Evolutionary conservation across 805 yeast genomes (phyloP), one percentile per base, ranked within the genome.

Genomic region (Candida quercuum): DNA sequence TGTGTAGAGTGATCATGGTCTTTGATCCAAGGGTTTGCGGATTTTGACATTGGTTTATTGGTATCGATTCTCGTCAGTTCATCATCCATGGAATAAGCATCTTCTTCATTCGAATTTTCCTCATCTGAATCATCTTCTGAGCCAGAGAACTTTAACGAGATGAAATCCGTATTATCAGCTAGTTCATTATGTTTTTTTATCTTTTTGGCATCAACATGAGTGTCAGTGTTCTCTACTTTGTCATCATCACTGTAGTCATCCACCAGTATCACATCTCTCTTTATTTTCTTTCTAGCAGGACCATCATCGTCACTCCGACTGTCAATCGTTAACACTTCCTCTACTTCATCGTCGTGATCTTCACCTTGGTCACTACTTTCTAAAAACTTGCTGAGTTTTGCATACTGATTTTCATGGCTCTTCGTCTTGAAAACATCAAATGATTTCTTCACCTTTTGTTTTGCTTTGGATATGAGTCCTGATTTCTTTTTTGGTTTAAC

Each of bases 1-100:
- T 83, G 88, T 37, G 66, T 74, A 1, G 86, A 76, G 54, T 86
- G 94, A 49, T 86, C 91, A 47, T 80, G 84, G 43, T 80, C 76
- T 37, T 77, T 68, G 18, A 85, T 71, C 96, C 96, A 87, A 0
- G 95, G 95, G 42, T 53, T 61, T 36, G 60, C 66, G 0, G 32
- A 19, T 10, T 32, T 59, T 57, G 9, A 45, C 39, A 3, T 38
- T 36, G n/a, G 41, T 28, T 33, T 35, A 41, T 33, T 40, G 19
- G 14, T 16, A 38, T 39, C 25, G 39, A 33, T 31, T 42, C 31
- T 25, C 40, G 42, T 29, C 36, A 2, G 56, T 38, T n/a, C 38
- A 19, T 54, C 59, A 42, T 53, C 59, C 43, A 52, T 49, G 0
- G 56, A 51, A 28, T 41, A 54, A 8, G 52, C 54, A 37, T 54